Evolutionary conservation across 2,329 filamentous ascomycete species (phyloP).

Genomic region (Ceratocystis colombiana): DNA sequence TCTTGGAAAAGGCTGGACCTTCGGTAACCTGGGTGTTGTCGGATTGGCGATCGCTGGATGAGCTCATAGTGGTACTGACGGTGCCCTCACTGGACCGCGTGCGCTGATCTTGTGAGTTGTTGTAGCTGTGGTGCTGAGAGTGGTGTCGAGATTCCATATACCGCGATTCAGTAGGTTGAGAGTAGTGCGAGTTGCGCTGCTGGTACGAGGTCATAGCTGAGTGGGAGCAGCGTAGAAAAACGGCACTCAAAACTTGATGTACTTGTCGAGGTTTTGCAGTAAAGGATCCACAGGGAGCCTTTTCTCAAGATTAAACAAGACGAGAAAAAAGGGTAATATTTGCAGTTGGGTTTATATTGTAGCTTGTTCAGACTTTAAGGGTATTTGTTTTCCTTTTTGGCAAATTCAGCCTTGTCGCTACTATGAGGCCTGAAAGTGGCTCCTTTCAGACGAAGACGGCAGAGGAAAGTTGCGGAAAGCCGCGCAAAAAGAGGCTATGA

Average conservation of each 20-base stretch:
- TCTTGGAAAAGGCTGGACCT: constrained; percentile 90
- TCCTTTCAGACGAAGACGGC: not conserved
- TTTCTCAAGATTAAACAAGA: not conserved
- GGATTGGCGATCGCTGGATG: constrained; percentile 64
- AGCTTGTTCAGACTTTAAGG: not conserved
- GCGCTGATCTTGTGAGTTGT: constrained; percentile 41
- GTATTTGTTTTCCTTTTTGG: not conserved
- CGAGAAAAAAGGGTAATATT: not conserved
- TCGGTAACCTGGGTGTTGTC: constrained; percentile 79
- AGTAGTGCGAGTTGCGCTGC: constrained; percentile 23
- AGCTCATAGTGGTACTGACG: constrained; percentile 73
- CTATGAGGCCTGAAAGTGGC: not conserved
- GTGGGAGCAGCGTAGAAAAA: constrained; percentile 14
- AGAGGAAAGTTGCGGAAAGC: not conserved
- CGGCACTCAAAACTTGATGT: not conserved
- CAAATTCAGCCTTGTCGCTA: not conserved
- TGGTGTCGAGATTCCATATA: constrained; percentile 22
- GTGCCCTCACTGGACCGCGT: constrained; percentile 77
- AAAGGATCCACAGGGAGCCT: not conserved
- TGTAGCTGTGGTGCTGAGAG: constrained; percentile 37
- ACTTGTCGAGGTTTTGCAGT: not conserved
- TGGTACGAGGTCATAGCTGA: constrained; percentile 25
- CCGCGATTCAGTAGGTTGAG: constrained; percentile 22
- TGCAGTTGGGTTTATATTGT: not conserved
- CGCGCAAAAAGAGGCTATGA: not conserved